Evolutionary conservation across 352 stramenopile species (phyloP), one percentile per base, ranked within the genome.

Genomic region (Phytophthora fragariaefolia): DNA sequence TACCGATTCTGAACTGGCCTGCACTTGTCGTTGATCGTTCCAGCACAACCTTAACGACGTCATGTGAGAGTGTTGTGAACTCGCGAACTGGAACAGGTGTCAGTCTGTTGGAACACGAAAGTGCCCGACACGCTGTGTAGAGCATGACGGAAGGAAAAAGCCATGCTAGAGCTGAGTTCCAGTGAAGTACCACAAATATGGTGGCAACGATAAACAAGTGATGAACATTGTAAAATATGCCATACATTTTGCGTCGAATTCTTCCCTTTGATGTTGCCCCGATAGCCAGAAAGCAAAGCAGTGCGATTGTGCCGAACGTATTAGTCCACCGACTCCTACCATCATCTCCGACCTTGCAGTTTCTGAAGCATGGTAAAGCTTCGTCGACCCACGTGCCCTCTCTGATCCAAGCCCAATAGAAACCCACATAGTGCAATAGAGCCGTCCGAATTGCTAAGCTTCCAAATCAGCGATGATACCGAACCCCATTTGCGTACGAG

Each of bases 381-480:
- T 70, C 42, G 13, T 69, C 32, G 6, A 58, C 52, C 63, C 49
- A 77, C 32, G 48, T 46, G 4, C 68, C 61, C 7, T 77, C 32
- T 32, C 46, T 30, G 10, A 73, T 40, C 64, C 65, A 80, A 1
- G 36, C 20, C 40, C 49, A 69, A 40, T 70, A 78, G 52, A 63
- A 85, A 8, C 48, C 50, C 15, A 30, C 27, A 15, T 48, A 64
- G 15, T 85, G 76, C 3, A 72, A 17, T 15, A 85, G 22, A 1
- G 63, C 63, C 13, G 63, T 71, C 34, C 71, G 26, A 22, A 84
- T 60, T 1, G 71, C 72, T 0, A 64, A 46, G 15, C 72, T 58
- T 17, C 70, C 76, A n/a, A 76, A 46, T 67, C 74, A 82, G 23
- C 71, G 66, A 18, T 84, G 76, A 54, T 84, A 84, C 53, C 75